Evolutionary conservation across 202 grass and related monocot genomes (phyloP).

Genomic region (Setaria italica): DNA sequence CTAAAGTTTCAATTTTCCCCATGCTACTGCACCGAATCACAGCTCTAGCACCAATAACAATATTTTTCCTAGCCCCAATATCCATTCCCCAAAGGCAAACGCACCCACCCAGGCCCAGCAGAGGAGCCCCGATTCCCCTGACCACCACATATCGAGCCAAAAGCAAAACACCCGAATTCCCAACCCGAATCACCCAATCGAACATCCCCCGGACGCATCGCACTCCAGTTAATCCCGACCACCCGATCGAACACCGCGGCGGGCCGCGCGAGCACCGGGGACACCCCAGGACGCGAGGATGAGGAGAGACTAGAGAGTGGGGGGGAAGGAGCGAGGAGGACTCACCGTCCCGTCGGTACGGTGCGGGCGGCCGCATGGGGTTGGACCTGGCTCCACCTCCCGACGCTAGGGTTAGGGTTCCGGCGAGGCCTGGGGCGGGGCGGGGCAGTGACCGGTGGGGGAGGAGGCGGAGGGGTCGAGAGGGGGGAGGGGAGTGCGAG

Average conservation of each 20-base stretch:
- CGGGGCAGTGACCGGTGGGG: neutral
- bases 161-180: neutral
- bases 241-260: neutral
- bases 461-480: neutral
- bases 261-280: no score
- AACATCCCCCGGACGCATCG: neutral
- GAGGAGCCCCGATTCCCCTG: neutral
- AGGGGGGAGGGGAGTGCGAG: neutral
- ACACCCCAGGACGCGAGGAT: neutral
- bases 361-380: neutral
- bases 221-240: neutral
- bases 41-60: neutral
- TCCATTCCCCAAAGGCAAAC: neutral
- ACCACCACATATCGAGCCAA: neutral
- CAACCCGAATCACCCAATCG: neutral
- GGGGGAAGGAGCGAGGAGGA: neutral
- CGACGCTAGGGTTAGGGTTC: conserved; percentile 46
- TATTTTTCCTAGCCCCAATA: neutral
- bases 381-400: neutral
- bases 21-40: neutral
- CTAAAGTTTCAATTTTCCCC: neutral
- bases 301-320: neutral
- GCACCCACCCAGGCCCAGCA: neutral
- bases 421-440: neutral
- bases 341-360: conserved; percentile 15